A percentile compares a stretch with the other conserved stretches of the same genome.
Conservation (phyloP, 148 eudicot species). For the Gaultheria prostrata region DNA sequence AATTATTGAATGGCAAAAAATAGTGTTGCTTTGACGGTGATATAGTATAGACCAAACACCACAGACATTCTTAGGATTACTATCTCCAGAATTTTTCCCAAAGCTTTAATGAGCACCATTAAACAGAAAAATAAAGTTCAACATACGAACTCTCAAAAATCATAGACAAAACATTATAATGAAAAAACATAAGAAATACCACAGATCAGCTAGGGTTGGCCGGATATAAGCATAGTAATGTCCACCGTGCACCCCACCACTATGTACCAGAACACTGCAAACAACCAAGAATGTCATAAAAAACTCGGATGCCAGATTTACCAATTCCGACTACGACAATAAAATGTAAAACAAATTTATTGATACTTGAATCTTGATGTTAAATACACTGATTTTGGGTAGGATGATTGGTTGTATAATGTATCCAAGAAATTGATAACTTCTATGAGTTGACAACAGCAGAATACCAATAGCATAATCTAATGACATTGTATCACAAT, state of each 20-base stretch:
- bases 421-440: not conserved
- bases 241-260: constrained; percentile 89
- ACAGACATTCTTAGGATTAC: not conserved
- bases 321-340: not conserved
- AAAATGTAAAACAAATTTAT: not conserved
- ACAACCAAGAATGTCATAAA: constrained; percentile 5
- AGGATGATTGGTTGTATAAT: not conserved
- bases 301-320: not conserved
- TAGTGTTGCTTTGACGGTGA: not conserved
- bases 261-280: constrained; percentile 85
- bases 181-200: constrained; percentile 29
- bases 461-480: not conserved
- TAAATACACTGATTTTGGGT: not conserved
- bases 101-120: not conserved
- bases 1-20: constrained; percentile 3
- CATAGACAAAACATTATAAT: not conserved
- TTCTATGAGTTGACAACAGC: not conserved
- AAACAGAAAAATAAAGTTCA: not conserved
- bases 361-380: not conserved
- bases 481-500: not conserved
- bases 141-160: not conserved
- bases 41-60: not conserved
- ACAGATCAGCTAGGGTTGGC: constrained; percentile 76
- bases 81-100: not conserved
- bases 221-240: constrained; percentile 85